Conservation (phyloP, 2,329 filamentous ascomycete genomes). For the Fusarium begoniae region DNA sequence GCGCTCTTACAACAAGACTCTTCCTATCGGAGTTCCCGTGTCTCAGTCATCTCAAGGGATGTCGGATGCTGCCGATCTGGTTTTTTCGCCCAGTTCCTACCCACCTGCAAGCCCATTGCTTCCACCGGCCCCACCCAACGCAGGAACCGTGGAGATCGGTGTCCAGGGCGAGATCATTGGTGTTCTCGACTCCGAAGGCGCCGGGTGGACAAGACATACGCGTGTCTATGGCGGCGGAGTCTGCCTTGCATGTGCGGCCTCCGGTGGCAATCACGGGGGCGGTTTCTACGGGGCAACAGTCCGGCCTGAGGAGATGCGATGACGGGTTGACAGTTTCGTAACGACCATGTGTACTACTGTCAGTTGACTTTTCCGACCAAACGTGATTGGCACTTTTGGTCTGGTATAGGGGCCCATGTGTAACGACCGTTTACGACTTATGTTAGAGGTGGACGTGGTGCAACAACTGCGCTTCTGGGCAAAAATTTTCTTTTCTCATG, state of each 20-base stretch:
- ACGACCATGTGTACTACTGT: slow-evolving; percentile 1
- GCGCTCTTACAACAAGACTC: slow-evolving; percentile 55
- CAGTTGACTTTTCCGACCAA: slow-evolving; percentile 6
- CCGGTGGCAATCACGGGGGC: slow-evolving; percentile 54
- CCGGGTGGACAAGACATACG: slow-evolving; percentile 66
- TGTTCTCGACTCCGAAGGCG: slow-evolving; percentile 57
- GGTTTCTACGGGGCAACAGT: slow-evolving; percentile 66
- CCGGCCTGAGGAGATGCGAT: slow-evolving; percentile 61
- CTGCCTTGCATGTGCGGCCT: slow-evolving; percentile 64
- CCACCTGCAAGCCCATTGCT: slow-evolving; percentile 58
- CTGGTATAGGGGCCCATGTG: slow-evolving; percentile 13
- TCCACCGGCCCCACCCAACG: slow-evolving; percentile 56
- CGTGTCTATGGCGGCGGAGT: slow-evolving; percentile 67
- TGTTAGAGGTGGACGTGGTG: slow-evolving; percentile 33
- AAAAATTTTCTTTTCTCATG: slow-evolving; percentile 14
- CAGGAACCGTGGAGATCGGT: slow-evolving; percentile 48
- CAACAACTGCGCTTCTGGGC: slow-evolving; percentile 26
- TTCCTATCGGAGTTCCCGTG: slow-evolving; percentile 49
- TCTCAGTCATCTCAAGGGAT: slow-evolving; percentile 36
- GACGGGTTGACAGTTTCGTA: slow-evolving; percentile 13
- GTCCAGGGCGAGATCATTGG: slow-evolving; percentile 62
- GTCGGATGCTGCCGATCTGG: slow-evolving; percentile 41
- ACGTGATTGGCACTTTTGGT: slow-evolving; percentile 6
- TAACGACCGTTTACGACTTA: slow-evolving; percentile 38
- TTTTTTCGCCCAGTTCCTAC: slow-evolving; percentile 59